A percentile compares a stretch with the other conserved stretches of the same genome.
Evolutionary conservation across 2,329 filamentous ascomycete species (phyloP).

Genomic region (Monosporascus cannonballus): DNA sequence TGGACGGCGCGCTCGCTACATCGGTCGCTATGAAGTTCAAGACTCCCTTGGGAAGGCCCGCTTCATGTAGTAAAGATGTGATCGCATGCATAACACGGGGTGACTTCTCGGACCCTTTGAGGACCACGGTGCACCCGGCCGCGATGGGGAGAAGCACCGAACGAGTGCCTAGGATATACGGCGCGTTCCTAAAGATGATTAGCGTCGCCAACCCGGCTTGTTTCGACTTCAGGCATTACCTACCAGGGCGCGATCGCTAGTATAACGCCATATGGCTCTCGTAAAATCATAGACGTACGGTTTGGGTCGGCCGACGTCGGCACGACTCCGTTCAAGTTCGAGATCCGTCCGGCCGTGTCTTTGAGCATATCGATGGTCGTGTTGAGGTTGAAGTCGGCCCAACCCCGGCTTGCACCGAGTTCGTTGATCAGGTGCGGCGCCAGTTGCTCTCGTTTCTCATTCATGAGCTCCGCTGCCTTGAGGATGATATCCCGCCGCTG

Average conservation of each 20-base stretch:
- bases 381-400: conserved; percentile 29
- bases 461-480: conserved; percentile 54
- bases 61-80: conserved; percentile 51
- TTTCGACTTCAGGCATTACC: conserved; percentile 3
- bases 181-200: conserved; percentile 31
- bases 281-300: conserved; percentile 51
- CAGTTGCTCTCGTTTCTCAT: conserved; percentile 47
- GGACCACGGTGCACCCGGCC: conserved; percentile 56
- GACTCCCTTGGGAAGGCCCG: conserved; percentile 59
- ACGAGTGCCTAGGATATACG: conserved; percentile 35
- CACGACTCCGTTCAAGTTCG: conserved; percentile 25
- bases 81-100: conserved; percentile 53
- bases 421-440: conserved; percentile 44
- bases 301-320: conserved; percentile 34
- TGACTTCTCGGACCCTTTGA: conserved; percentile 56
- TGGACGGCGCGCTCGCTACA: conserved; percentile 48
- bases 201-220: background rate
- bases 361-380: conserved; percentile 26
- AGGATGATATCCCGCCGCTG: conserved; percentile 56
- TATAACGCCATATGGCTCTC: conserved; percentile 62
- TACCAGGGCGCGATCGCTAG: conserved; percentile 64
- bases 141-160: conserved; percentile 53
- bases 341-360: conserved; percentile 33
- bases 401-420: conserved; percentile 21
- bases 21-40: conserved; percentile 58